These are phyloP conservation scores for Coriaria nepalensis DNA, from an alignment of 306 rosid species.

Conservation along the genomic window DNA sequence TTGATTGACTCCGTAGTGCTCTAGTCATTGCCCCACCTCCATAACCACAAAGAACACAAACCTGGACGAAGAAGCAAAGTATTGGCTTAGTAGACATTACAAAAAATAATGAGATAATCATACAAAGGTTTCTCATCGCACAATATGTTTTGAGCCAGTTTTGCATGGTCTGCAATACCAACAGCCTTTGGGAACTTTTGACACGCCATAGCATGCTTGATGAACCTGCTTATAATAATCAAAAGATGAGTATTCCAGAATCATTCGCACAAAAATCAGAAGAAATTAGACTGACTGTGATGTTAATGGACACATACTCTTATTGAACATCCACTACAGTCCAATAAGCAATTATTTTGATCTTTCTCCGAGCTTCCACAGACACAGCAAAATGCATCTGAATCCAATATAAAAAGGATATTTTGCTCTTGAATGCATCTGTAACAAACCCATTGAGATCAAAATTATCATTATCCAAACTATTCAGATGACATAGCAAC, in stretches of 20 bases:
- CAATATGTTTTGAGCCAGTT: slow-evolving; percentile 37
- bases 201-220: slow-evolving; percentile 57
- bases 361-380: slow-evolving; percentile 47
- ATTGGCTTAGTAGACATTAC: too few species aligned
- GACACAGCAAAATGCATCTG: slow-evolving; percentile 47
- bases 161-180: slow-evolving; percentile 66
- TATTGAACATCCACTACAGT: slow-evolving; percentile 36
- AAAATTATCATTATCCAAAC: too few species aligned
- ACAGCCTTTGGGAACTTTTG: slow-evolving; percentile 37
- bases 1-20: slow-evolving; percentile 28
- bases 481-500: neutral
- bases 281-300: slow-evolving; percentile 14
- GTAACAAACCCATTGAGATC: slow-evolving; percentile 6
- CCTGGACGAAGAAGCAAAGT: slow-evolving; percentile 23
- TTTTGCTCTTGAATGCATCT: slow-evolving; percentile 31
- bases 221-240: slow-evolving; percentile 37
- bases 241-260: slow-evolving; percentile 1
- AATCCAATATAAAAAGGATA: slow-evolving; percentile 16
- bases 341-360: slow-evolving; percentile 34
- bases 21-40: slow-evolving; percentile 70
- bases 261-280: neutral
- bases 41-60: slow-evolving; percentile 61
- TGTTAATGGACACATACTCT: slow-evolving; percentile 27
- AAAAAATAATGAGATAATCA: neutral
- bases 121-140: slow-evolving; percentile 9